Percentiles rank a stretch among this genome's conserved stretches.
Evolutionary conservation across 148 eudicot genomes (phyloP).

Genomic region (Silene latifolia): DNA sequence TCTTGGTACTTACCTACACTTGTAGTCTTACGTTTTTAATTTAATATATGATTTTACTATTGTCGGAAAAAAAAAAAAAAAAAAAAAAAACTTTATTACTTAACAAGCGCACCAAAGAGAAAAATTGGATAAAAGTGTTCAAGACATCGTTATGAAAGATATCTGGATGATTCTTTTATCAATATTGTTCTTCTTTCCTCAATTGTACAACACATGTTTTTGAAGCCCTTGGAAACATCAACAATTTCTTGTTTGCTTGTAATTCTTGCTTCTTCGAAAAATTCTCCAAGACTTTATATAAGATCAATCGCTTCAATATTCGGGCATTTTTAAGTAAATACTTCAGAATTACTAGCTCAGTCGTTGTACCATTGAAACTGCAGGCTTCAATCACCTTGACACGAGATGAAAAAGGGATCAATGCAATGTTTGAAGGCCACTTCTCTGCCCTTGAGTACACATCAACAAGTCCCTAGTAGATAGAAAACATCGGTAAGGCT

Average conservation of each 20-base stretch:
- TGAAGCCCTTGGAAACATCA: slow-evolving; percentile 4
- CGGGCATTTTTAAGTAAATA: not conserved
- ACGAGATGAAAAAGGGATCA: not conserved
- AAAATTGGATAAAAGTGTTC: too few species aligned
- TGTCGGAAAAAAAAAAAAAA: too few species aligned
- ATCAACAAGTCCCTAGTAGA: too few species aligned
- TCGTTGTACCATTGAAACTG: too few species aligned
- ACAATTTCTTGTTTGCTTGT: not conserved
- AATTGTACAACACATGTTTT: not conserved
- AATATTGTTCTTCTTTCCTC: not conserved
- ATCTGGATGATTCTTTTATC: too few species aligned
- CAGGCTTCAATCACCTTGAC: not conserved
- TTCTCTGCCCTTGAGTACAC: not conserved
- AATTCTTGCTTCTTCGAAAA: not conserved
- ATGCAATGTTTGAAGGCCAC: not conserved
- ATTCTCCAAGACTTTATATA: not conserved
- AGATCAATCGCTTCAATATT: not conserved
- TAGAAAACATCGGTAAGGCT: not conserved
- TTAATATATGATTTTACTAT: too few species aligned
- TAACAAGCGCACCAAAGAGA: too few species aligned
- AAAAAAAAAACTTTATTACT: too few species aligned
- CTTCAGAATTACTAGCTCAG: not conserved
- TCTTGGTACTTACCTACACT: too few species aligned
- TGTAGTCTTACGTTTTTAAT: too few species aligned
- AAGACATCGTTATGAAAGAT: too few species aligned